Evolutionary conservation across 768 basidiomycete species (phyloP).

Genomic region (Galerina marginata): DNA sequence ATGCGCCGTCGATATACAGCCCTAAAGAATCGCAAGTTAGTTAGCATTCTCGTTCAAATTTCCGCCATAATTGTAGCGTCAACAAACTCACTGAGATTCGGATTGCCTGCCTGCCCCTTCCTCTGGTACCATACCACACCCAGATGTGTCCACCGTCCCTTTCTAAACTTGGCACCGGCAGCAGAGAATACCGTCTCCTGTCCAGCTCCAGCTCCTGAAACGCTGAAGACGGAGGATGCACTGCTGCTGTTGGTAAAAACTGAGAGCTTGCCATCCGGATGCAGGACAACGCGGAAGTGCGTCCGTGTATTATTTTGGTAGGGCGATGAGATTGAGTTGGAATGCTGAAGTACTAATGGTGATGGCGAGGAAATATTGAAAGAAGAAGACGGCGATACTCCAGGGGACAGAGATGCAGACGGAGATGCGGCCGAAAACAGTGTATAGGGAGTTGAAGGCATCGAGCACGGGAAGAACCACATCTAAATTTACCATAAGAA

Average conservation of each 20-base stretch:
- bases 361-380: neutral
- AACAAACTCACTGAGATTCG: constrained; percentile 61
- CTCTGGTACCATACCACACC: constrained; percentile 69
- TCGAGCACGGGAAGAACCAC: constrained; percentile 53
- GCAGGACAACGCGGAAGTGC: constrained; percentile 36
- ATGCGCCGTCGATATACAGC: constrained; percentile 74
- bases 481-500: constrained; percentile 35
- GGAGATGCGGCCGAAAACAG: constrained; percentile 37
- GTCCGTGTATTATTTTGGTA: constrained; percentile 24
- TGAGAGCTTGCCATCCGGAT: constrained; percentile 6
- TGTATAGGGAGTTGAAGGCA: constrained; percentile 40
- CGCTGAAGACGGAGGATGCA: neutral
- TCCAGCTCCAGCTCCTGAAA: constrained; percentile 13
- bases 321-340: neutral
- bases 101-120: constrained; percentile 44
- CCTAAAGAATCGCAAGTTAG: constrained; percentile 44
- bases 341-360: neutral
- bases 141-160: constrained; percentile 75
- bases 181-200: constrained; percentile 42
- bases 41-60: neutral
- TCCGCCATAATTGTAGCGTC: neutral
- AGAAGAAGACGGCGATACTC: neutral
- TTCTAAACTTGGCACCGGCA: constrained; percentile 50
- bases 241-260: neutral
- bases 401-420: constrained; percentile 11